Percentiles rank a stretch among this genome's conserved stretches.
Evolutionary conservation across 352 stramenopile genomes (phyloP).

Genomic region (Pythium grandisporangium): DNA sequence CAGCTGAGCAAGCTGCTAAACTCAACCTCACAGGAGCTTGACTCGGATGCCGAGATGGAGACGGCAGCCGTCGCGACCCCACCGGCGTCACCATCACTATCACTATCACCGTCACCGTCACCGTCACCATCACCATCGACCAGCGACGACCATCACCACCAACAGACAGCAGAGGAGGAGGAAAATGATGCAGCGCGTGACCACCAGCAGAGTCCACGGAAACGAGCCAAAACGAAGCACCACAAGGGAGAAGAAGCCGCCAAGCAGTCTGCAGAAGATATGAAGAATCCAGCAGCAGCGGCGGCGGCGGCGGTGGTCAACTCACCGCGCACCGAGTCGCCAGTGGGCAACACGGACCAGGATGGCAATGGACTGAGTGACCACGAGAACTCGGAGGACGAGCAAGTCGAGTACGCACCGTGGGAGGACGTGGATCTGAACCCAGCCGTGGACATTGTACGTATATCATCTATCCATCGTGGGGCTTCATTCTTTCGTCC

Average conservation of each 20-base stretch:
- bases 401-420: conserved; percentile 60
- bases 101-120: too few relatives aligned
- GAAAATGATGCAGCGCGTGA: background rate
- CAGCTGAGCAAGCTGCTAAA: conserved; percentile 33
- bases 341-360: conserved; percentile 16
- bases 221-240: conserved; percentile 1
- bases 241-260: too few relatives aligned
- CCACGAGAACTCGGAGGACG: conserved; percentile 78
- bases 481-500: conserved; percentile 1
- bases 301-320: too few relatives aligned
- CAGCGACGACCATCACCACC: too few relatives aligned
- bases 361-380: conserved; percentile 47
- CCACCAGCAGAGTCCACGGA: background rate
- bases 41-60: conserved; percentile 24
- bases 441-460: conserved; percentile 68
- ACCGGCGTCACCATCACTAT: too few relatives aligned
- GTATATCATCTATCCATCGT: background rate
- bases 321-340: too few relatives aligned
- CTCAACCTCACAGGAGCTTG: conserved; percentile 11
- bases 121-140: too few relatives aligned
- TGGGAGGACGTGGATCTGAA: conserved; percentile 81
- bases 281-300: conserved; percentile 4
- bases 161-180: too few relatives aligned
- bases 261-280: too few relatives aligned
- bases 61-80: background rate